phyloP scores from a whole-genome alignment of 768 basidiomycete genomes.

The Rhodotorula sphaerocarpa region DNA sequence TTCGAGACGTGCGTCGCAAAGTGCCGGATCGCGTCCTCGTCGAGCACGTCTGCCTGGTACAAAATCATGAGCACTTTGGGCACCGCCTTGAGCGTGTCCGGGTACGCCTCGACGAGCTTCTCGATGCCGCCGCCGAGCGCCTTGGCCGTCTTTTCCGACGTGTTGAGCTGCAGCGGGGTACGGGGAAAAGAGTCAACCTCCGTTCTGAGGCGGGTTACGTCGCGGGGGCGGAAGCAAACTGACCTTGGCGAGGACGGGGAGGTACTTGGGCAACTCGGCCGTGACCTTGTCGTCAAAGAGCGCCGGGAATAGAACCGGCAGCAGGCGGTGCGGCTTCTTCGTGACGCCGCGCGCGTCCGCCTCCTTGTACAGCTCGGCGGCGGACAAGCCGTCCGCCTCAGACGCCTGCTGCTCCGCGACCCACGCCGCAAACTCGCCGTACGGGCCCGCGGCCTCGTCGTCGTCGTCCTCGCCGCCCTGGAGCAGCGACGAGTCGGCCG shows the following conservation, averaged over 20 bases:
- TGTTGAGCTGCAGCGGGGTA: conserved; percentile 57
- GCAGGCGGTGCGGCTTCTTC: conserved; percentile 77
- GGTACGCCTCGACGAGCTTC: conserved; percentile 67
- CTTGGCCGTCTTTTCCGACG: conserved; percentile 92
- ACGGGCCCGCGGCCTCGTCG: conserved; percentile 75
- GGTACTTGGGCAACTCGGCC: conserved; percentile 50
- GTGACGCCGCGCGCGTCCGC: conserved; percentile 83
- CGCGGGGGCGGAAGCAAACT: conserved; percentile 22
- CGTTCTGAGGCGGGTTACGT: background rate
- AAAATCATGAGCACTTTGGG: conserved; percentile 68
- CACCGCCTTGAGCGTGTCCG: conserved; percentile 49
- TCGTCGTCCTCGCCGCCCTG: conserved; percentile 70
- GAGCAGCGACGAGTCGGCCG: conserved; percentile 53
- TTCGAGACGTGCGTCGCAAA: conserved; percentile 34
- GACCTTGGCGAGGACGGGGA: conserved; percentile 68
- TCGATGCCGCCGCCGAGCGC: conserved; percentile 87
- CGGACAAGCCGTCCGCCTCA: conserved; percentile 42
- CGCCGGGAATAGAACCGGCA: conserved; percentile 71
- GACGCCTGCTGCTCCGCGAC: conserved; percentile 47
- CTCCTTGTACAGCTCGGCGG: conserved; percentile 72
- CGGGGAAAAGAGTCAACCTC: background rate
- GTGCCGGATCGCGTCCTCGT: conserved; percentile 77
- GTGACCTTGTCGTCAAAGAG: conserved; percentile 70
- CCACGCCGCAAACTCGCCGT: conserved; percentile 74
- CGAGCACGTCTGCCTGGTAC: conserved; percentile 84